Percentiles rank a stretch among this genome's conserved stretches.
phyloP scores from a whole-genome alignment of 257 asterid genomes.

The Galeopsis tetrahit region DNA sequence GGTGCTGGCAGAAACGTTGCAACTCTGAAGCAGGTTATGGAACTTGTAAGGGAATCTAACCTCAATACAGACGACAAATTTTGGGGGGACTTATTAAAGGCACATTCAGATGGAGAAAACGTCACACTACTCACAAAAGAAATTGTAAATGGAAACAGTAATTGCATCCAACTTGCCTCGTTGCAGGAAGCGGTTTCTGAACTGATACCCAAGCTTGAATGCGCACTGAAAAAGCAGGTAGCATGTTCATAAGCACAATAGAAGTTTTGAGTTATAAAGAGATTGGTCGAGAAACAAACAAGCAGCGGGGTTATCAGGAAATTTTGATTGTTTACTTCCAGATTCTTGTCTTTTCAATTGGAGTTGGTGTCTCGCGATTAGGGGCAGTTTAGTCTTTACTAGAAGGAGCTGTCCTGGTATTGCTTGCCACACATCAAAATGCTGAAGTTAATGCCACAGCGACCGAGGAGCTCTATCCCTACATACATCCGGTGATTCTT shows the following conservation, averaged over 20 bases:
- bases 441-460: conserved; percentile 13
- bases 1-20: conserved; percentile 99
- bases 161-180: conserved; percentile 42
- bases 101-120: conserved; percentile 43
- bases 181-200: conserved; percentile 64
- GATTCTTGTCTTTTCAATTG: neutral
- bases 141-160: conserved; percentile 51
- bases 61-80: conserved; percentile 65
- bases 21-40: conserved; percentile 56
- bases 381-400: neutral
- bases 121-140: conserved; percentile 56
- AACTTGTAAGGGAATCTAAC: conserved; percentile 57
- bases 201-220: conserved; percentile 67
- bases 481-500: neutral
- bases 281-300: neutral
- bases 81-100: conserved; percentile 65
- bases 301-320: conserved; percentile 12
- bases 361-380: neutral
- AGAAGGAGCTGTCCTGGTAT: conserved; percentile 5
- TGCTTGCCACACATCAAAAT: neutral
- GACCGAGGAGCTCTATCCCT: neutral
- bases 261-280: conserved; percentile 5
- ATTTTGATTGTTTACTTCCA: conserved; percentile 4
- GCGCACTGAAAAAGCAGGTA: conserved; percentile 43
- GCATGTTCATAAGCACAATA: conserved; percentile 39